phyloP scores from a whole-genome alignment of 805 yeast species.

The Lipomyces yamanashiensis region DNA sequence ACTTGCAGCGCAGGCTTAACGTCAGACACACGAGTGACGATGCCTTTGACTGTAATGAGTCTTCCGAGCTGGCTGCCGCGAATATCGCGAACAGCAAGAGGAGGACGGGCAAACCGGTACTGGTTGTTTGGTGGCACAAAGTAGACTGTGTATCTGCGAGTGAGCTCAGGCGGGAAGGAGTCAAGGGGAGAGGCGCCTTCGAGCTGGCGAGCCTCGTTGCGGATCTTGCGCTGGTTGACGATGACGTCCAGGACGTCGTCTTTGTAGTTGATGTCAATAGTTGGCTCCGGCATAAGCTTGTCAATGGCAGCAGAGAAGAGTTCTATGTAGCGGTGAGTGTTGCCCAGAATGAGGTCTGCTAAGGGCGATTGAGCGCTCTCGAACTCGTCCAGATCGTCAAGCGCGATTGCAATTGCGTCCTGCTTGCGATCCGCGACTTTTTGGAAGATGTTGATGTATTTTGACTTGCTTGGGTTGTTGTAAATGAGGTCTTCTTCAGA shows the following conservation, averaged over 20 bases:
- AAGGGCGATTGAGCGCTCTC: slow-evolving; percentile 55
- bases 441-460: slow-evolving; percentile 77
- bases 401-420: slow-evolving; percentile 69
- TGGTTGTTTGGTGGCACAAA: slow-evolving; percentile 73
- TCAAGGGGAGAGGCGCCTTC: slow-evolving; percentile 62
- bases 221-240: slow-evolving; percentile 81
- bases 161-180: slow-evolving; percentile 81
- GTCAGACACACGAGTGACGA: slow-evolving; percentile 92
- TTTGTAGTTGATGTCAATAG: slow-evolving; percentile 72
- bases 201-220: slow-evolving; percentile 73
- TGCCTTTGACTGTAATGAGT: slow-evolving; percentile 88
- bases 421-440: slow-evolving; percentile 81
- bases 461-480: slow-evolving; percentile 54
- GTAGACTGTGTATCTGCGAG: slow-evolving; percentile 84
- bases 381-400: slow-evolving; percentile 80
- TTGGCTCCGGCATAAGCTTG: slow-evolving; percentile 83
- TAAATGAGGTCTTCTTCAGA: slow-evolving; percentile 41
- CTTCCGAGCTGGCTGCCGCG: slow-evolving; percentile 84
- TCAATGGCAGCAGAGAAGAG: slow-evolving; percentile 77
- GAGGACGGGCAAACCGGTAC: slow-evolving; percentile 48
- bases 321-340: slow-evolving; percentile 80
- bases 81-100: slow-evolving; percentile 87
- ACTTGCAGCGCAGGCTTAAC: slow-evolving; percentile 92
- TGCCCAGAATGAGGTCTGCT: slow-evolving; percentile 65
- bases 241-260: slow-evolving; percentile 94